A percentile compares a stretch with the other conserved stretches of the same genome.
Evolutionary conservation across 208 protist genomes (phyloP).

Genomic region (Trypanosoma rangeli): DNA sequence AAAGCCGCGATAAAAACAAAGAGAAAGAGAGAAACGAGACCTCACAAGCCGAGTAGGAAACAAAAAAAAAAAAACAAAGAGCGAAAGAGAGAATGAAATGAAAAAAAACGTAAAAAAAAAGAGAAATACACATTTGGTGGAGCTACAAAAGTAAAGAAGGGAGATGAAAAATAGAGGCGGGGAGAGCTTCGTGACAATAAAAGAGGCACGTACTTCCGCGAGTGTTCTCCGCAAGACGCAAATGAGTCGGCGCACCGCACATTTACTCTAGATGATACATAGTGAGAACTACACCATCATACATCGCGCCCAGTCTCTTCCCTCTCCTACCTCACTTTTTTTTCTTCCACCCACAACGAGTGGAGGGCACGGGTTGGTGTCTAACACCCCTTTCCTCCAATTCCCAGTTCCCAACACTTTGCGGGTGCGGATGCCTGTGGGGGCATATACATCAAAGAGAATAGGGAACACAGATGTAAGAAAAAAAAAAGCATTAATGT

Average conservation of each 20-base stretch:
- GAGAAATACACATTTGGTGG: neutral
- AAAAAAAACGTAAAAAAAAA: conserved; percentile 5
- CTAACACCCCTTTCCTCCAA: neutral
- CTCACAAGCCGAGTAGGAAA: neutral
- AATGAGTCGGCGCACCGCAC: neutral
- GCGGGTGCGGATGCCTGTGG: neutral
- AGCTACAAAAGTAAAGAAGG: conserved; percentile 1
- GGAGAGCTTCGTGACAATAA: neutral
- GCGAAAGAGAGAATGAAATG: neutral
- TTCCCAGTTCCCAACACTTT: neutral
- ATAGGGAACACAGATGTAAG: neutral
- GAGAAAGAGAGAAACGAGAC: neutral
- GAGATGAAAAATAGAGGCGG: conserved; percentile 3
- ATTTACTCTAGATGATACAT: neutral
- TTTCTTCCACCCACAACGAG: neutral
- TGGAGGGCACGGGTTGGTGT: neutral
- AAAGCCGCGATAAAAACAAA: neutral
- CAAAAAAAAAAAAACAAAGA: neutral
- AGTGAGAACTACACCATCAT: neutral
- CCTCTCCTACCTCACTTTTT: neutral
- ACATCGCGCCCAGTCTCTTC: too few relatives aligned
- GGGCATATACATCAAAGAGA: neutral
- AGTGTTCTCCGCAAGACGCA: neutral
- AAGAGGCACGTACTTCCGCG: neutral
- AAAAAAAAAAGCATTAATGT: neutral